phyloP scores from a whole-genome alignment of 1,284 basidiomycete species.

The Microbotryomycetes sp. region DNA sequence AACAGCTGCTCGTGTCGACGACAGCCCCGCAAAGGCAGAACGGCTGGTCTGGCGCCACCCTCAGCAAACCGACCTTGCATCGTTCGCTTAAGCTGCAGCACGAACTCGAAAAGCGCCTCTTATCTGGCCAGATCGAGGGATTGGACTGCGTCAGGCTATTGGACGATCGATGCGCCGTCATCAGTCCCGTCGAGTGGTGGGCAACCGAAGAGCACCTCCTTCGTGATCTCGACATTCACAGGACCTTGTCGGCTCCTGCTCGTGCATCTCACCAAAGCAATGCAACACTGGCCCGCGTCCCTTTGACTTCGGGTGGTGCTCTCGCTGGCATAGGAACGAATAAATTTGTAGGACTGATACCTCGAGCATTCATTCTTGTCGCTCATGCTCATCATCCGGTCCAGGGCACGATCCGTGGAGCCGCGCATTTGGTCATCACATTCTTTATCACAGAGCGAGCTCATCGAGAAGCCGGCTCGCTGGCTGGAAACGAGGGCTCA shows the following conservation, averaged over 20 bases:
- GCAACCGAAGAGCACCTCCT: conserved; percentile 52
- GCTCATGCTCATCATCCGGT: background rate
- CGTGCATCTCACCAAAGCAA: conserved; percentile 24
- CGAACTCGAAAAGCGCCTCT: conserved; percentile 25
- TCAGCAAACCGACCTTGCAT: conserved; percentile 28
- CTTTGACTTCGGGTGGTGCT: conserved; percentile 18
- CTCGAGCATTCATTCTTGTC: background rate
- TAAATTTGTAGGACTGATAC: conserved; percentile 14
- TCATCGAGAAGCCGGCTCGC: no score
- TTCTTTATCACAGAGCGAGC: conserved; percentile 73
- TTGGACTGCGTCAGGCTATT: conserved; percentile 16
- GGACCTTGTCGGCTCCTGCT: conserved; percentile 55
- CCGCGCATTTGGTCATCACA: conserved; percentile 62
- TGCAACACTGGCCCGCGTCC: background rate
- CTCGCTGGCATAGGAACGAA: conserved; percentile 28
- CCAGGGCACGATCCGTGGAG: conserved; percentile 51
- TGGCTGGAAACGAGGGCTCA: background rate
- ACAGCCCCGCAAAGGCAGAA: conserved; percentile 46
- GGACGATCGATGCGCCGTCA: background rate
- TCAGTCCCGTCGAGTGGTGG: conserved; percentile 61
- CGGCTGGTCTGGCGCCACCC: conserved; percentile 5
- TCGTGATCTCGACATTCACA: conserved; percentile 44
- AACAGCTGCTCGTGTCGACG: conserved; percentile 62
- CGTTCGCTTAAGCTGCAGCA: conserved; percentile 12
- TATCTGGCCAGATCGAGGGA: background rate